Evolutionary conservation across 75 land plant genomes (phyloP), one percentile per base, ranked within the genome.

Genomic region (Ceratopteris richardii): DNA sequence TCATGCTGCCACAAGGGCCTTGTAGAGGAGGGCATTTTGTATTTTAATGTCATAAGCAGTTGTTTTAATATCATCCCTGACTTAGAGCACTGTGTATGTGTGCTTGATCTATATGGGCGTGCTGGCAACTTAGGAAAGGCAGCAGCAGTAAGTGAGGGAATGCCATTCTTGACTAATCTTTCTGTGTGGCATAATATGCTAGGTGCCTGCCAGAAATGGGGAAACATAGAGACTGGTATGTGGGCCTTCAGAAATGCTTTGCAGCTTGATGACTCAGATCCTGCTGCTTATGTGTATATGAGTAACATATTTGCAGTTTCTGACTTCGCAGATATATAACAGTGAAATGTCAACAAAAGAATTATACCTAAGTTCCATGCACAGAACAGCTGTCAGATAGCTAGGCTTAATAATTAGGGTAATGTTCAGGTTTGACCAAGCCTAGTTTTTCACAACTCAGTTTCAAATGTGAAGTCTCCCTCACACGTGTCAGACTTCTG

Each of bases 71-170:
- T 66, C 14, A 44, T n/a, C 7, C 68, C 68, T 36, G 10, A 1
- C 9, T 31, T 43, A 14, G 63, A 66, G 25, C 41, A 66, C 63
- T 57, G 33, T 31, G 7, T n/a, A 14, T 42, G 62, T 63, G 57
- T 66, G 62, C 50, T 66, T 57, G 68, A 66, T 18, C 31, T 66
- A 23, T 44, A 57, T 28, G 31, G 61, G 28, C 63, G 63, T 31
- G 60, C 68, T 1, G 68, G 63, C 16, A 25, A n/a, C 17, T 31
- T 66, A 6, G 29, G 30, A 0, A 37, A 57, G 24, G 68, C 68
- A 25, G 4, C 21, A 1, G 23, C 41, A 17, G 21, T 66, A 16
- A 18, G 58, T 6, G 24, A 44, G 20, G 43, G 29, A 14, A 46
- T 66, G 53, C 68, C 68, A 36, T 43, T 44, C 17, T 13, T 12